A percentile compares a stretch with the other conserved stretches of the same genome.
These are phyloP conservation scores for Lipomyces mesembrius DNA, from an alignment of 805 yeast species.

Conservation along the genomic window DNA sequence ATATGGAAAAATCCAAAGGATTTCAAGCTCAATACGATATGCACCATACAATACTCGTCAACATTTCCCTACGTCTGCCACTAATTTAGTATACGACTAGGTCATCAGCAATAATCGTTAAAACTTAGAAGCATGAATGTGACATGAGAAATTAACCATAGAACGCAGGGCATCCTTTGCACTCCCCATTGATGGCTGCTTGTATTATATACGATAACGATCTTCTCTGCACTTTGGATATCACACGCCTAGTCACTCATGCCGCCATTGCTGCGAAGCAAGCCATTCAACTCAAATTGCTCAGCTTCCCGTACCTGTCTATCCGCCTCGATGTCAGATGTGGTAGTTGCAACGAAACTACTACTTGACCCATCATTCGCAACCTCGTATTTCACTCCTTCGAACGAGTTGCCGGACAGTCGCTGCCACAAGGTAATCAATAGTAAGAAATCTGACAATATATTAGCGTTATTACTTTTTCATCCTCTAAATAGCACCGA, in stretches of 20 bases:
- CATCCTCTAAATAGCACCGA: constrained; percentile 1
- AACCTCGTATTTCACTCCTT: constrained; percentile 28
- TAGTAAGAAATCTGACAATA: constrained; percentile 40
- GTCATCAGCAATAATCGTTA: neutral
- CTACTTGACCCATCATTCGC: constrained; percentile 32
- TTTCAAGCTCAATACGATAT: neutral
- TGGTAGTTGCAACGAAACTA: constrained; percentile 10
- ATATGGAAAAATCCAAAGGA: neutral
- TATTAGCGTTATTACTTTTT: neutral
- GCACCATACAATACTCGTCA: neutral
- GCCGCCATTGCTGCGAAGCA: neutral
- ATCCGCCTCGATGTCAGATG: constrained; percentile 27
- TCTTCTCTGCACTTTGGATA: neutral
- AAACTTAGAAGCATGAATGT: neutral
- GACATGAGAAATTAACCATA: neutral
- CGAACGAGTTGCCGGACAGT: constrained; percentile 7
- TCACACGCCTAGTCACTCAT: neutral
- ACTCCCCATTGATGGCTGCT: neutral
- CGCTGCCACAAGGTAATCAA: constrained; percentile 43
- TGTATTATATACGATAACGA: neutral
- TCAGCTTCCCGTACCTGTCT: constrained; percentile 23
- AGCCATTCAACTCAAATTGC: constrained; percentile 23
- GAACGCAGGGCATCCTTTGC: neutral
- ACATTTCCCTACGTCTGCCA: neutral
- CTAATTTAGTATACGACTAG: neutral